Conservation (phyloP, 2,329 filamentous ascomycete species). For the Madurella mycetomatis region DNA sequence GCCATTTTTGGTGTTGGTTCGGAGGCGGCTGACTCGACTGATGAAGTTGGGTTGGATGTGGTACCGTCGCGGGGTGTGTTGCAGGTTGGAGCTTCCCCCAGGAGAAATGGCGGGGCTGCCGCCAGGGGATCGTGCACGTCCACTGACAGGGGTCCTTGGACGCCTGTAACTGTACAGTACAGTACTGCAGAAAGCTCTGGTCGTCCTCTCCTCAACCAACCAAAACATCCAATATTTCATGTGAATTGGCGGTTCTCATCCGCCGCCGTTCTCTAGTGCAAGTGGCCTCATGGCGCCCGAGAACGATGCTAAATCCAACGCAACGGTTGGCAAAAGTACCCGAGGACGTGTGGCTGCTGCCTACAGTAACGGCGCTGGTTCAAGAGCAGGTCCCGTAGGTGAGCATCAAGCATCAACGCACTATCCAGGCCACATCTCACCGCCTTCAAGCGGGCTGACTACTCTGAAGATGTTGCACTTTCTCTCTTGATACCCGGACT, state of each 20-base stretch:
- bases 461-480: conserved; percentile 30
- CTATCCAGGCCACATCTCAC: neutral
- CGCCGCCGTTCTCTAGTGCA: neutral
- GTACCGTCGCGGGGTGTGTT: conserved; percentile 13
- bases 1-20: conserved; percentile 26
- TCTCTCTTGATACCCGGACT: conserved; percentile 57
- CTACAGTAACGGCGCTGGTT: neutral
- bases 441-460: neutral
- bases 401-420: neutral
- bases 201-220: neutral
- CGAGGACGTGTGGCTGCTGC: neutral
- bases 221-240: too few relatives aligned
- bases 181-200: neutral
- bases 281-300: neutral
- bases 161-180: too few relatives aligned
- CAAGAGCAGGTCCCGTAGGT: neutral
- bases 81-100: conserved; percentile 1
- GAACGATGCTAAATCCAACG: neutral
- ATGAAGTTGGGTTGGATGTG: neutral
- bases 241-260: neutral
- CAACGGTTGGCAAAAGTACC: neutral
- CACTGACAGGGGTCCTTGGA: neutral
- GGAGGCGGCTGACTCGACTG: neutral
- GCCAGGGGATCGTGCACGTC: neutral
- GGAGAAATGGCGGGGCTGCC: conserved; percentile 8